phyloP scores from a whole-genome alignment of 2,329 filamentous ascomycete species.

The Zasmidium angulare region DNA sequence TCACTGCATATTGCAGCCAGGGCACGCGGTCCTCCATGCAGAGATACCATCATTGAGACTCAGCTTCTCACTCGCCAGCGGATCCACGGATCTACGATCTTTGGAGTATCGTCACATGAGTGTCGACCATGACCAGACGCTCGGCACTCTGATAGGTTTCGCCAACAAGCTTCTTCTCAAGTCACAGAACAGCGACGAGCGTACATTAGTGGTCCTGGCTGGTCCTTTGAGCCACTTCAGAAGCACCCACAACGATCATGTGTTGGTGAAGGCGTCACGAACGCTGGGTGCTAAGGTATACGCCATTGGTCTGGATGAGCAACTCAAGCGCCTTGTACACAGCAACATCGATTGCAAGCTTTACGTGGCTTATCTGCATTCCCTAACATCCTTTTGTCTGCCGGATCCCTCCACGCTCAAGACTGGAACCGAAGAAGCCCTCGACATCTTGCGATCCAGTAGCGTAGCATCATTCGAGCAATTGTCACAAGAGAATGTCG shows the following conservation, averaged over 20 bases:
- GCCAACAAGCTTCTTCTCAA: conserved; percentile 57
- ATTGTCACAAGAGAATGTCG: conserved; percentile 18
- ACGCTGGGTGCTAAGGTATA: conserved; percentile 51
- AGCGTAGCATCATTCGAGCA: conserved; percentile 25
- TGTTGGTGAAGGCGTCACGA: conserved; percentile 37
- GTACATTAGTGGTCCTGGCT: conserved; percentile 52
- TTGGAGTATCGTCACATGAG: conserved; percentile 20
- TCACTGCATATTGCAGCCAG: conserved; percentile 15
- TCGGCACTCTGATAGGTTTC: conserved; percentile 61
- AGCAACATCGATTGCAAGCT: conserved; percentile 45
- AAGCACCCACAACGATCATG: conserved; percentile 47
- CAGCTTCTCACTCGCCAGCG: conserved; percentile 20
- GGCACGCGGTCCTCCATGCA: conserved; percentile 8
- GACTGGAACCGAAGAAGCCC: conserved; percentile 60
- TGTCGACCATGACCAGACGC: conserved; percentile 56
- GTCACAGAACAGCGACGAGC: conserved; percentile 35
- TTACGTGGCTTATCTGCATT: conserved; percentile 55
- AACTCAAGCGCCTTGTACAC: conserved; percentile 59
- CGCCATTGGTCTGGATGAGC: conserved; percentile 56
- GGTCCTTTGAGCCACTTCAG: conserved; percentile 33
- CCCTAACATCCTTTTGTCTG: conserved; percentile 58
- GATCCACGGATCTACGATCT: conserved; percentile 16
- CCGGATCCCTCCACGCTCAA: conserved; percentile 58
- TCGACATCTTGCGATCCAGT: conserved; percentile 23
- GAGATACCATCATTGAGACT: conserved; percentile 25